These are phyloP conservation scores for Diaporthe nobilis DNA, from an alignment of 2,329 filamentous ascomycete species.

Conservation along the genomic window DNA sequence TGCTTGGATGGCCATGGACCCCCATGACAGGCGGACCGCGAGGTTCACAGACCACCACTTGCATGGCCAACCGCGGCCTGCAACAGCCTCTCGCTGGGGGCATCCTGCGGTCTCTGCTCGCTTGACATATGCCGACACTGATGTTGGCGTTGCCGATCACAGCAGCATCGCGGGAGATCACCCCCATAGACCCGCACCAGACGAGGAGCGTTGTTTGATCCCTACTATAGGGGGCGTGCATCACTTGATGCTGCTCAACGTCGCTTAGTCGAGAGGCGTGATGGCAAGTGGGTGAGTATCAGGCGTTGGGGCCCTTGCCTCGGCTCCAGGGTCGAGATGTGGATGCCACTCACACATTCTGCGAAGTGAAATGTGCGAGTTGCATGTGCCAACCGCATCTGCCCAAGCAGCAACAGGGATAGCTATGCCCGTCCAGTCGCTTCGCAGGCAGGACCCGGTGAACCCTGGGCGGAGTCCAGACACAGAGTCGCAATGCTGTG, in stretches of 20 bases:
- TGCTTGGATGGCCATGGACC: not conserved
- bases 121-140: not conserved
- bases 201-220: slow-evolving; percentile 4
- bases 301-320: not conserved
- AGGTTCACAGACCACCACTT: slow-evolving; percentile 8
- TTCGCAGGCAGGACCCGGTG: not conserved
- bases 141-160: slow-evolving; percentile 7
- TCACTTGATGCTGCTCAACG: slow-evolving; percentile 10
- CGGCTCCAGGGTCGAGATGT: not conserved
- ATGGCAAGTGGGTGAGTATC: not conserved
- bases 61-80: not conserved
- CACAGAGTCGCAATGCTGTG: slow-evolving; percentile 6
- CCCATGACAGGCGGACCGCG: not conserved
- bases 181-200: slow-evolving; percentile 17
- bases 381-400: not conserved
- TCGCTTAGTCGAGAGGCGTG: not conserved
- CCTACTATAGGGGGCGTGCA: not conserved
- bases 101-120: not conserved
- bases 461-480: not conserved
- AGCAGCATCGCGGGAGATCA: slow-evolving; percentile 15
- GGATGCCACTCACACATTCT: not conserved
- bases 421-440: not conserved
- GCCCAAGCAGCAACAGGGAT: slow-evolving; percentile 1
- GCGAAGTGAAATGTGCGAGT: not conserved
- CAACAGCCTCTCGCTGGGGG: slow-evolving; percentile 1